Base-by-base conservation (phyloP, 148 eudicot species). In the Camellia japonica region DNA sequence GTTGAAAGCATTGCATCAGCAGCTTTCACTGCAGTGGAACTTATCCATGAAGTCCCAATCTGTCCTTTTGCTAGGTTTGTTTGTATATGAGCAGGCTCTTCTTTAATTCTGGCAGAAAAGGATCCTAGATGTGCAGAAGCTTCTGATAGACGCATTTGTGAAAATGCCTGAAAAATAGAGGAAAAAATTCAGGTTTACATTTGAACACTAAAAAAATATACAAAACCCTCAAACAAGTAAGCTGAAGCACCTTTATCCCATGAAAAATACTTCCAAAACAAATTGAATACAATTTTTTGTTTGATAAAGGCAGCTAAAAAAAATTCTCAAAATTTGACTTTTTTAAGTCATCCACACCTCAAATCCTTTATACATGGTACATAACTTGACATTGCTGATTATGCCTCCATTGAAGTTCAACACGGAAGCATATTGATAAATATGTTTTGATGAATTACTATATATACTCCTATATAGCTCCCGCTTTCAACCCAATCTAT, bases 131-230 rank as follows among this genome's bases (percentile, higher is more conserved):
- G 99, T 43, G 91, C 98, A 58, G 93, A 86, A 81, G 99, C 97
- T 87, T 96, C 99, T 74, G 97, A 91, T 51, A 93, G 87, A 80
- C 97, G 95, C 99, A 93, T 93, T 86, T 96, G 97, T 23, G 98
- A 93, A 86, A 93, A 93, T 49, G 99, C 99, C 99, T 93, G 87
- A 72, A 76, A 74, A 71, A 20, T 54, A 47, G 20, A 14, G 49
- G 16, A 51, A 41, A 30, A 64, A 62, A 46, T 13, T 43, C 54
- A 77, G 13, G 5, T 5, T 62, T 14, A 15, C 42, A 62, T n/a
- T 76, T 76, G 12, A 63, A 62, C 47, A 11, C 13, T 70, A 69
- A 43, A 16, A 5, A 71, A 51, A 49, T 49, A 38, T 49, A 49
- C 64, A 62, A 46, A 19, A 12, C 13, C 18, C n/a, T 63, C 44